These are phyloP conservation scores for Cercophora sp. DNA, from an alignment of 495 filamentous ascomycete species.

Conservation along the genomic window DNA sequence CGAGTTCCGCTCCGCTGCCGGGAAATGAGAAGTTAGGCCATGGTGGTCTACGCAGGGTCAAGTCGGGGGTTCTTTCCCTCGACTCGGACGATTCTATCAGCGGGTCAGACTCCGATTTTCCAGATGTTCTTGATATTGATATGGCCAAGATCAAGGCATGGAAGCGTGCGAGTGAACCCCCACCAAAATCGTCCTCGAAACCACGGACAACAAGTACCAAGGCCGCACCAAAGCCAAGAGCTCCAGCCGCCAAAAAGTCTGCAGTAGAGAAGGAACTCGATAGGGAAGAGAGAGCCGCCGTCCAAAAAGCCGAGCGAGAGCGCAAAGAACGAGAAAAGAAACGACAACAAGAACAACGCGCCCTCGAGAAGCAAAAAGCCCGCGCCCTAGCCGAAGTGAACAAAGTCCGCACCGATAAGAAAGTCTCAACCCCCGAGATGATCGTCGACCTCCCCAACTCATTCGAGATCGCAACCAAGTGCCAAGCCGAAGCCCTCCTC, in stretches of 20 bases:
- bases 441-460: conserved; percentile 68
- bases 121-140: conserved; percentile 34
- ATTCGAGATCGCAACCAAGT: conserved; percentile 52
- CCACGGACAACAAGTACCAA: not conserved
- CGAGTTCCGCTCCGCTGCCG: conserved; percentile 41
- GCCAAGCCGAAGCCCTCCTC: conserved; percentile 54
- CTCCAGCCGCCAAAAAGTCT: conserved; percentile 24
- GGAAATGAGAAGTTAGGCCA: conserved; percentile 9
- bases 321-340: conserved; percentile 48
- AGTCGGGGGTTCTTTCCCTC: conserved; percentile 21
- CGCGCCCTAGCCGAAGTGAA: conserved; percentile 72
- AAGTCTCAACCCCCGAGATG: conserved; percentile 74
- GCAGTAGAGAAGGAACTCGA: conserved; percentile 33
- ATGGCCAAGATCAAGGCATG: not conserved
- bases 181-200: not conserved
- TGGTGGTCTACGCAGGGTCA: conserved; percentile 11
- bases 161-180: not conserved
- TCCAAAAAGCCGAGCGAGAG: conserved; percentile 53
- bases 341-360: conserved; percentile 55
- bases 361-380: conserved; percentile 60
- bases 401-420: conserved; percentile 71
- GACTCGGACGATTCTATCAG: conserved; percentile 28
- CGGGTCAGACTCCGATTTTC: conserved; percentile 21
- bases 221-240: conserved; percentile 1
- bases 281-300: conserved; percentile 33